Evolutionary conservation across 2,329 filamentous ascomycete genomes (phyloP), one percentile per base, ranked within the genome.

Genomic region (Rutstroemia sp.): DNA sequence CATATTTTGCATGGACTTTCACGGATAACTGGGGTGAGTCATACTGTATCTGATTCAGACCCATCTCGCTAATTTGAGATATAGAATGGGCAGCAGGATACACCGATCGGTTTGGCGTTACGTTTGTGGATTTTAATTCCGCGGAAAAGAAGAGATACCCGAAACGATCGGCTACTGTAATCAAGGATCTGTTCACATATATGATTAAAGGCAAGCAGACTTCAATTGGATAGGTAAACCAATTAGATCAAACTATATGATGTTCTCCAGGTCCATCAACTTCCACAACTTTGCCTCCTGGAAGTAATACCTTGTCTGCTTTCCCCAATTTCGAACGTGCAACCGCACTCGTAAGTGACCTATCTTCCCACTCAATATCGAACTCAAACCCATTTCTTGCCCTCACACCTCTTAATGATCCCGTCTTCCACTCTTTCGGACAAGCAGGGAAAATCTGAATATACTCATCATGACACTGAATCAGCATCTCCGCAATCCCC

Each of bases 1-100:
- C 84, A 10, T 95, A 94, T 73, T 84, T 92, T 76, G 89, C 87
- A 19, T 95, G 89, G 89, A 89, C 85, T 67, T 79, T 94, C 57
- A 81, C 94, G 78, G 89, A 95, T 51, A 67, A 67, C 45, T 65
- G 56, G 59, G 64, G 45, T 49, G 30, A 48, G 36, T 34, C 6
- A 2, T n/a, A 5, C 9, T 10, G 2, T 30, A n/a, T n/a, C 21
- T 21, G 5, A 8, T 23, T 17, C 27, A 3, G 17, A 5, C 1
- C 19, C 9, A 46, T 14, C 5, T 42, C n/a, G 16, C 45, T 42
- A 40, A 54, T 36, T 54, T 4, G 12, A 14, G 17, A 17, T 48
- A 17, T 8, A 54, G 45, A 67, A 58, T 67, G 64, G 63, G 87
- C 89, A 36, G 89, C 94, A 68, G 89, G 89, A 21, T 95, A 92